Evolutionary conservation across 176 grass and related monocot species (phyloP).

Genomic region (Musa acuminata): DNA sequence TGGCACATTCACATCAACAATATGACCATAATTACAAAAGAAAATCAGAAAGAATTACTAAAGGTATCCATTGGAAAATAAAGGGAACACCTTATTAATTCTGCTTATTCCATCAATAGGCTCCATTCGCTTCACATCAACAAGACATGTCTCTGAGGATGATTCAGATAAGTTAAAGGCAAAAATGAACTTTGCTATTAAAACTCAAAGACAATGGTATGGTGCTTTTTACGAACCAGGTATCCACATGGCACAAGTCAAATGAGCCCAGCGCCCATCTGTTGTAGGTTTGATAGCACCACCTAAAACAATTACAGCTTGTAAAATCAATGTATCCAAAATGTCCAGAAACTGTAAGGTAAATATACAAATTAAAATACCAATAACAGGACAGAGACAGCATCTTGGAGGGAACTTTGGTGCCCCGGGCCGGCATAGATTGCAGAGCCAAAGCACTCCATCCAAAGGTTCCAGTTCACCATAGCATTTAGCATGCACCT

Average conservation of each 20-base stretch:
- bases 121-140: slow-evolving; percentile 96
- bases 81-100: slow-evolving; percentile 74
- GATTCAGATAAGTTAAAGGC: slow-evolving; percentile 3
- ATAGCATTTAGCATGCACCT: slow-evolving; percentile 99
- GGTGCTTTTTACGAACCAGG: slow-evolving; percentile 41
- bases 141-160: slow-evolving; percentile 82
- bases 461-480: slow-evolving; percentile 80
- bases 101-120: slow-evolving; percentile 92
- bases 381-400: slow-evolving; percentile 89
- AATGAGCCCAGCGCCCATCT: slow-evolving; percentile 92
- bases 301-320: slow-evolving; percentile 32
- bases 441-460: slow-evolving; percentile 94
- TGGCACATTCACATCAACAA: background rate
- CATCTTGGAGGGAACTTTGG: slow-evolving; percentile 72
- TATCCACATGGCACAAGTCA: slow-evolving; percentile 98
- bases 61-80: background rate
- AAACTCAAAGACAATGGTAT: slow-evolving; percentile 5
- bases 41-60: background rate
- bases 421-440: slow-evolving; percentile 87
- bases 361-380: slow-evolving; percentile 29
- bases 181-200: slow-evolving; percentile 4
- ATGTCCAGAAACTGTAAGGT: background rate
- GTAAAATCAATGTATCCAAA: slow-evolving; percentile 1
- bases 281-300: slow-evolving; percentile 99
- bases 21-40: background rate